Evolutionary conservation across 2,329 filamentous ascomycete genomes (phyloP).

Genomic region (Madurella mycetomatis): DNA sequence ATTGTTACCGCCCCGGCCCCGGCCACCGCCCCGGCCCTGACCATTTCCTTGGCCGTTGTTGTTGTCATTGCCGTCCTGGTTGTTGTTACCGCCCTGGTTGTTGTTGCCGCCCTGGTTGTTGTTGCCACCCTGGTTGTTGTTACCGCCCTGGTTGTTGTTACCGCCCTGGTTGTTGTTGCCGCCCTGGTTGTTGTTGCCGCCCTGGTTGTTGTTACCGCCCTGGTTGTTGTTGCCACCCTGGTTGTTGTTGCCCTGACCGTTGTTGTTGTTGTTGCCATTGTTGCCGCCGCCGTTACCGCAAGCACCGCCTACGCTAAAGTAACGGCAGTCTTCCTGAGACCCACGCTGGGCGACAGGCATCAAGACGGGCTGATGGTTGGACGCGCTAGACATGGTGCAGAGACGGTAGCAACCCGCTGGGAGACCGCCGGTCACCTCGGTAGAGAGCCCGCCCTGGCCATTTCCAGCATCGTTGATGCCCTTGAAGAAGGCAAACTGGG

Average conservation of each 20-base stretch:
- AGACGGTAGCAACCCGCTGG: constrained; percentile 60
- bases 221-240: constrained; percentile 24
- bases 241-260: constrained; percentile 19
- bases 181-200: constrained; percentile 16
- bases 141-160: constrained; percentile 8
- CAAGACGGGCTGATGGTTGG: constrained; percentile 62
- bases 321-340: constrained; percentile 61
- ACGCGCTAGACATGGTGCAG: constrained; percentile 59
- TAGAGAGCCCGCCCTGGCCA: constrained; percentile 48
- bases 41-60: constrained; percentile 34
- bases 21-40: too few species aligned
- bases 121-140: constrained; percentile 5
- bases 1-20: too few species aligned
- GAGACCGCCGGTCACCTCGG: constrained; percentile 54
- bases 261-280: constrained; percentile 19
- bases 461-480: constrained; percentile 61
- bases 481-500: constrained; percentile 60
- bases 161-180: constrained; percentile 17
- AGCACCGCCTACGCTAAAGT: constrained; percentile 48
- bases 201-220: constrained; percentile 9
- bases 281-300: constrained; percentile 20
- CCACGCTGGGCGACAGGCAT: constrained; percentile 66
- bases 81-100: neutral
- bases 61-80: constrained; percentile 20
- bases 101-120: constrained; percentile 1